phyloP scores from a whole-genome alignment of 1,284 basidiomycete species.

The Rhodofomes roseus region DNA sequence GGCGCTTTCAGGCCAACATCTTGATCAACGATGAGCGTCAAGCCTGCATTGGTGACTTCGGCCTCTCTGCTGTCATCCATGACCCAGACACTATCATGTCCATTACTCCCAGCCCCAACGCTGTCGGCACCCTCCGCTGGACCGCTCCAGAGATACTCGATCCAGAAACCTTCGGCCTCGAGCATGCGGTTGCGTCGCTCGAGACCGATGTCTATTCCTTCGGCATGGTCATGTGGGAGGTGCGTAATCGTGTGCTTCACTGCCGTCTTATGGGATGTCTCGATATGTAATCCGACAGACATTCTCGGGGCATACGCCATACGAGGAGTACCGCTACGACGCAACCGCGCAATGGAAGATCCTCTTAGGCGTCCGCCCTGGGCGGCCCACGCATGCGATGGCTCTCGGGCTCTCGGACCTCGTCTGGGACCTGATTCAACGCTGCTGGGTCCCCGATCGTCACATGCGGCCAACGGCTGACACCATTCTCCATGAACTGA shows the following conservation, averaged over 20 bases:
- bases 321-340: neutral
- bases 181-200: slow-evolving; percentile 1
- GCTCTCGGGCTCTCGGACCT: neutral
- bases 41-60: slow-evolving; percentile 4
- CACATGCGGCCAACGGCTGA: neutral
- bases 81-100: neutral
- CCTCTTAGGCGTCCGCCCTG: neutral
- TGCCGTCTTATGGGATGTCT: neutral
- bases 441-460: slow-evolving; percentile 1
- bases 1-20: slow-evolving; percentile 8
- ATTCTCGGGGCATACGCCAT: neutral
- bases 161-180: neutral
- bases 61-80: neutral
- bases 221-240: slow-evolving; percentile 6
- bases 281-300: neutral
- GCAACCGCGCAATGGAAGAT: neutral
- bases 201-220: slow-evolving; percentile 8
- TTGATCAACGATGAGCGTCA: slow-evolving; percentile 3
- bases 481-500: neutral
- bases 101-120: neutral
- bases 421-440: slow-evolving; percentile 3
- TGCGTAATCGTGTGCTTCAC: neutral
- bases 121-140: neutral
- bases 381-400: neutral
- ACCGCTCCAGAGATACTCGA: slow-evolving; percentile 6